Base-by-base conservation (phyloP, 2,329 filamentous ascomycete species). In the Fusarium sp. region DNA sequence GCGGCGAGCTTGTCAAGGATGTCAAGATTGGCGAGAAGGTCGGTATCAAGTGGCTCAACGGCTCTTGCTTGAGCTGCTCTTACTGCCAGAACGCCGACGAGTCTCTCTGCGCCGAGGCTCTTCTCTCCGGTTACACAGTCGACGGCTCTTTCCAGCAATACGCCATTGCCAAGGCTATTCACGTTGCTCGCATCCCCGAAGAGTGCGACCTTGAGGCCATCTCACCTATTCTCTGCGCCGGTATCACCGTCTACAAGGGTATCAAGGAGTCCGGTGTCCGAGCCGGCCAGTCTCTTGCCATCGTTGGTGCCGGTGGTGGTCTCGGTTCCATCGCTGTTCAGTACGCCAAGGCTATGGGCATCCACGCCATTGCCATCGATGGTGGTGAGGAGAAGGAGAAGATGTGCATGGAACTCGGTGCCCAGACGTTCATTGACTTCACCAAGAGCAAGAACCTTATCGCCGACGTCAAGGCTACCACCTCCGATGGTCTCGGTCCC, bases 91-190 rank as follows among this genome's bases (percentile, higher is more conserved):
- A 89, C 71, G 79, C 87, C 46, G 91, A 97, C 72, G 94, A 97
- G 82, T 90, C 93, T 4, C 89, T 97, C 7, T 98, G 95, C 82
- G 79, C 86, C 17, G 83, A 91, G 61, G 88, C 92, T 24, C 82
- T 86, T 34, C 87, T 97, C 39, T 96, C 93, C 1, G 95, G 95
- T 56, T 97, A 96, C 86, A 96, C 93, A 6, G 93, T 97, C 76
- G 92, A 97, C 77, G 94, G 94, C 30, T 89, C 90, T 40, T 97
- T 97, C 86, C 94, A 97, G 83, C 89, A 97, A 83, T 97, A 97
- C 83, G 88, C 87, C 78, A 88, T 97, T 70, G 94, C 89, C 71
- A 96, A 97, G 80, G 94, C 93, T 17, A 88, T 91, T 19, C 92
- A 97, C 79, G 89, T 96, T 17, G 92, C 93, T 26, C 89, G 90